These are phyloP conservation scores for Epichloe uncinata DNA, from an alignment of 2,329 filamentous ascomycete species.

Conservation along the genomic window DNA sequence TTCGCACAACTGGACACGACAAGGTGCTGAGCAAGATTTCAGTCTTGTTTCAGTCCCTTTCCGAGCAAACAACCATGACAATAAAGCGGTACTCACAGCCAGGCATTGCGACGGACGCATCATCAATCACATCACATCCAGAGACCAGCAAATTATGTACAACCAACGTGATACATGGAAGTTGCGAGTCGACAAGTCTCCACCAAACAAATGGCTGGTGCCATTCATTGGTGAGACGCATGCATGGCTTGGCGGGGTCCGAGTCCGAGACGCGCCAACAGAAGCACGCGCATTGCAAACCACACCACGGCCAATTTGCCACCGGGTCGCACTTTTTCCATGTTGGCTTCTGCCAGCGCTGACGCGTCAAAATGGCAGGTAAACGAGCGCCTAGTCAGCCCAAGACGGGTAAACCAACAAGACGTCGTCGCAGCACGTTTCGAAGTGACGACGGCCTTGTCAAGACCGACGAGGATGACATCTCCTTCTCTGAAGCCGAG, in stretches of 20 bases:
- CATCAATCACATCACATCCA: too few species aligned
- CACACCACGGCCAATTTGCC: neutral
- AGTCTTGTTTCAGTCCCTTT: too few species aligned
- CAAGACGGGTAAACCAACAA: neutral
- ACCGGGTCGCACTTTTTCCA: neutral
- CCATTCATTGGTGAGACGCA: too few species aligned
- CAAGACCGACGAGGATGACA: neutral
- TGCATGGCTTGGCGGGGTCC: neutral
- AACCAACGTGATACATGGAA: too few species aligned
- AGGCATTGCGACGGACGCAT: too few species aligned
- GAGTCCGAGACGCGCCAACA: conserved; percentile 1
- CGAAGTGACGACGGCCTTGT: neutral
- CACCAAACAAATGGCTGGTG: too few species aligned
- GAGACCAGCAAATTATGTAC: too few species aligned
- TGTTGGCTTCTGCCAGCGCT: neutral
- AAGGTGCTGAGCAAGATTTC: too few species aligned
- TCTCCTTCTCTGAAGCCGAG: neutral
- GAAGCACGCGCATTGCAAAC: neutral
- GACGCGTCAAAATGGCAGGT: neutral
- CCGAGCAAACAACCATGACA: too few species aligned
- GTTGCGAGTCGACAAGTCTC: too few species aligned
- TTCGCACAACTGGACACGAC: too few species aligned
- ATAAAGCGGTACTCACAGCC: too few species aligned
- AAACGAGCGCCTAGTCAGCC: neutral
- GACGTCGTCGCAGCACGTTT: neutral